Percentiles rank a stretch among this genome's conserved stretches.
Conservation (phyloP, 176 grass and related monocot species). For the Elymus sibiricus region DNA sequence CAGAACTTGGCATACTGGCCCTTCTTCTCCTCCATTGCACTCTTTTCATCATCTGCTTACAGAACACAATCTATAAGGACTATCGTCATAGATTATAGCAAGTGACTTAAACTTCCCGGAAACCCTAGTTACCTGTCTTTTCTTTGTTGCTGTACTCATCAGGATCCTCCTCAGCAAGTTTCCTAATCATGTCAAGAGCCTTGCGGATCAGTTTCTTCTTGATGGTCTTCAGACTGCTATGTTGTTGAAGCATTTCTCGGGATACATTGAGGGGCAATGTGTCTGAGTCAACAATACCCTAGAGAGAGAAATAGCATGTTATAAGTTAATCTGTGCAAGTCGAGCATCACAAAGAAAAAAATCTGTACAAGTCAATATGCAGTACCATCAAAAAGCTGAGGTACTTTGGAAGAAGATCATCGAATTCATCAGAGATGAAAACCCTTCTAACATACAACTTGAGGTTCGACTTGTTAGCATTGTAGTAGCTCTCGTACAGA, state of each 20-base stretch:
- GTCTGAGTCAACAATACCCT: constrained; percentile 97
- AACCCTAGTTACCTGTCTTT: constrained; percentile 62
- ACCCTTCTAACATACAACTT: constrained; percentile 97
- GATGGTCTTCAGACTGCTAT: constrained; percentile 90
- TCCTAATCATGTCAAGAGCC: constrained; percentile 97
- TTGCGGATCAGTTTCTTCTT: constrained; percentile 98
- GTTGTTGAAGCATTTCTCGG: constrained; percentile 98
- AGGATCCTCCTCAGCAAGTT: constrained; percentile 85
- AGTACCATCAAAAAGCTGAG: constrained; percentile 94
- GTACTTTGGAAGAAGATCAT: constrained; percentile 91
- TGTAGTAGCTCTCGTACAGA: constrained; percentile 98
- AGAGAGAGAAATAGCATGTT: background rate
- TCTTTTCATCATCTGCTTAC: constrained; percentile 64
- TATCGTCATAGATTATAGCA: background rate
- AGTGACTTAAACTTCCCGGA: background rate
- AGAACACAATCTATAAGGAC: constrained; percentile 2
- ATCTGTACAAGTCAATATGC: background rate
- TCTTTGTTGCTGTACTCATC: constrained; percentile 95
- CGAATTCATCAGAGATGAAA: constrained; percentile 98
- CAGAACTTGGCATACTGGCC: constrained; percentile 92
- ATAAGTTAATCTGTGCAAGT: background rate
- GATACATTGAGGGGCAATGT: constrained; percentile 95
- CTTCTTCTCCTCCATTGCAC: constrained; percentile 77
- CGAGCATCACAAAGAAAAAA: background rate
- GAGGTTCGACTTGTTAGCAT: constrained; percentile 81